Base-by-base conservation (phyloP, 176 grass and related monocot species). In the Oryza meyeriana region DNA sequence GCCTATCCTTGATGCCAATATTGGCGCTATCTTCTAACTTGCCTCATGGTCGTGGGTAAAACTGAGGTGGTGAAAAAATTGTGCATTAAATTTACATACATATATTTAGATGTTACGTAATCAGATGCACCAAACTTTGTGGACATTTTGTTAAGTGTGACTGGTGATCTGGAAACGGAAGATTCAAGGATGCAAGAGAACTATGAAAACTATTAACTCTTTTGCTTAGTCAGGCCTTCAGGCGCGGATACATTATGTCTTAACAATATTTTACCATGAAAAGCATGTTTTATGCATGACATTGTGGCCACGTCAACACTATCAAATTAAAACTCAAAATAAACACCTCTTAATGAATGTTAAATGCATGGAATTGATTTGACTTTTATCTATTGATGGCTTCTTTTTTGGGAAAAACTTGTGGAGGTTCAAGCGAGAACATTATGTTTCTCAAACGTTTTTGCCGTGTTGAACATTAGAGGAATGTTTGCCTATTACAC, bases 291-390 rank as follows among this genome's bases (percentile, higher is more conserved):
- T 36, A 65, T 59, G 64, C 70, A 2, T 70, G 18, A 20, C 50
- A n/a, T 6, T 55, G 5, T 55, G 6, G 8, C 26, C 12, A 44
- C 35, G 4, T 47, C 44, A 47, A 47, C 5, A 17, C 14, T 47
- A 47, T 13, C 44, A 47, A 47, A 47, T 47, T 47, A 41, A 24
- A 59, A 59, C 55, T 25, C n/a, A 25, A 25, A 59, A 59, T 10
- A 59, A 24, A 24, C 48, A 55, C 48, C 20, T 1, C 48, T 64
- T 31, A 24, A 32, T 64, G 30, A 66, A 71, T 39, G 44, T 31
- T 82, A 31, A 62, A 14, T 62, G 38, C 33, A 55, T 48, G 10
- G 17, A 5, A 67, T 70, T 82, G 30, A 87, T 62, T 61, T 28
- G 45, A n/a, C 25, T 59, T n/a, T 11, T 10, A 25, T 59, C 48